These are phyloP conservation scores for Salix suchowensis DNA, from an alignment of 345 rosid genomes.

Conservation along the genomic window DNA sequence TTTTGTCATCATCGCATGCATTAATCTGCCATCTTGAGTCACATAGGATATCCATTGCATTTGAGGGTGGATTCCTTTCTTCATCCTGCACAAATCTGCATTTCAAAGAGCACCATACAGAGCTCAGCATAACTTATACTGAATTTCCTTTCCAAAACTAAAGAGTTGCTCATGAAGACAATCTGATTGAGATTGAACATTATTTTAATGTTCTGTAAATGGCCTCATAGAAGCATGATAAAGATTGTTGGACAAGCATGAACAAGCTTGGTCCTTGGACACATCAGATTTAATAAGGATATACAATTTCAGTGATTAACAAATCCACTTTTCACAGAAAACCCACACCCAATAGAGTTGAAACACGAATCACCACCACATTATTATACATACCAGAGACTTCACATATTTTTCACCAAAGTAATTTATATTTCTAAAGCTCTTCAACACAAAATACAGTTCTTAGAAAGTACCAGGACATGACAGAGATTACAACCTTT, in stretches of 20 bases:
- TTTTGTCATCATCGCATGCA: slow-evolving; percentile 84
- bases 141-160: not conserved
- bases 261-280: not conserved
- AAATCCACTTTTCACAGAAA: too few relatives aligned
- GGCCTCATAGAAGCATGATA: not conserved
- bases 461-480: too few relatives aligned
- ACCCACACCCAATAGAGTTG: too few relatives aligned
- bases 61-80: slow-evolving; percentile 94
- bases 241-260: not conserved
- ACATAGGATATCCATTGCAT: slow-evolving; percentile 95
- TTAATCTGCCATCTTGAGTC: slow-evolving; percentile 83
- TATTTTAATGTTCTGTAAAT: not conserved
- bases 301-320: too few relatives aligned
- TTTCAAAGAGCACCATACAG: not conserved
- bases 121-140: not conserved
- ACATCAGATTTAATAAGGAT: too few relatives aligned
- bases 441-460: too few relatives aligned
- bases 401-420: too few relatives aligned
- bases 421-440: too few relatives aligned
- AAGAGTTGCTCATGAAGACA: not conserved
- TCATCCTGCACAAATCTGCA: slow-evolving; percentile 39
- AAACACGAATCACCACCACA: too few relatives aligned
- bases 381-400: too few relatives aligned
- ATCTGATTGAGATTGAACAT: not conserved
- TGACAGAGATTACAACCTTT: too few relatives aligned